Evolutionary conservation across 495 filamentous ascomycete species (phyloP).

Genomic region (Aspergillus wentii): DNA sequence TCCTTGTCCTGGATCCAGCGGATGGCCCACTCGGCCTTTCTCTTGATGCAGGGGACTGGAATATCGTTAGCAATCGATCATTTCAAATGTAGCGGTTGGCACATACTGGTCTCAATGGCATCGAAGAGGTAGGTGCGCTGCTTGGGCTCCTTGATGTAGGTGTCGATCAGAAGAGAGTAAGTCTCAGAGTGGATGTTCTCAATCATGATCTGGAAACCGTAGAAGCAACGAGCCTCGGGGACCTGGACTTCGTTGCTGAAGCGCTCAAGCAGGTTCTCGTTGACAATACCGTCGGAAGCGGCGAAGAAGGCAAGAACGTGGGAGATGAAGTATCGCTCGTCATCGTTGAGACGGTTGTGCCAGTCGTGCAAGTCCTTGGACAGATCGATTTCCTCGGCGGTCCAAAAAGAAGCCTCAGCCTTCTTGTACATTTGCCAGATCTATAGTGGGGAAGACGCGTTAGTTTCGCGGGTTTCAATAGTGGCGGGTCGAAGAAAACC

Average conservation of each 20-base stretch:
- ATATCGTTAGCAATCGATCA: conserved; percentile 21
- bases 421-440: conserved; percentile 99
- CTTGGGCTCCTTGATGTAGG: conserved; percentile 97
- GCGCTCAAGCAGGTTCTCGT: conserved; percentile 97
- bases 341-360: conserved; percentile 94
- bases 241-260: conserved; percentile 97
- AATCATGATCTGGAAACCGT: conserved; percentile 99
- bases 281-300: conserved; percentile 98
- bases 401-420: conserved; percentile 99
- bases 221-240: conserved; percentile 98
- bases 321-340: conserved; percentile 97
- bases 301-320: conserved; percentile 99
- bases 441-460: conserved; percentile 37
- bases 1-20: conserved; percentile 89
- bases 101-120: conserved; percentile 91
- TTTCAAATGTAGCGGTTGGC: neutral
- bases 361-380: conserved; percentile 99
- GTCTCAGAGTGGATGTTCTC: conserved; percentile 99
- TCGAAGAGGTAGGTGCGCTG: conserved; percentile 96
- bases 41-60: conserved; percentile 84
- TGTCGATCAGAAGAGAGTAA: conserved; percentile 98
- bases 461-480: conserved; percentile 10
- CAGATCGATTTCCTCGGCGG: conserved; percentile 97
- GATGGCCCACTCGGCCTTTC: conserved; percentile 98
- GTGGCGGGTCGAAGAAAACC: conserved; percentile 19